These are phyloP conservation scores for Hypoxylon cercidicola DNA, from an alignment of 495 filamentous ascomycete species.

Conservation along the genomic window DNA sequence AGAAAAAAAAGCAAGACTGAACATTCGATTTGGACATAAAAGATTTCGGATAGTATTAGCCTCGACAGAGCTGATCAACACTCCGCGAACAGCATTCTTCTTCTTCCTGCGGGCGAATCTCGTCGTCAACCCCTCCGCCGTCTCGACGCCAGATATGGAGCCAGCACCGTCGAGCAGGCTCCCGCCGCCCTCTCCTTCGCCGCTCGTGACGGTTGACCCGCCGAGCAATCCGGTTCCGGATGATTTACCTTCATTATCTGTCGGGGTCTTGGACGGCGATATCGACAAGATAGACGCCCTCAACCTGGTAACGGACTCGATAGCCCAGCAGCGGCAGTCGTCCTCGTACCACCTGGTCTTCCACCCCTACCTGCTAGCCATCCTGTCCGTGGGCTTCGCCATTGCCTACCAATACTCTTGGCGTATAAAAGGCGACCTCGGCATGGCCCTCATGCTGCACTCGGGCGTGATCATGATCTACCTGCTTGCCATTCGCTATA, in stretches of 20 bases:
- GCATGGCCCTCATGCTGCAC: conserved; percentile 47
- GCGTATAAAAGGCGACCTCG: conserved; percentile 44
- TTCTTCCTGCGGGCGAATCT: conserved; percentile 66
- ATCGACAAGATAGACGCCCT: conserved; percentile 56
- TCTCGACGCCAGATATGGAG: conserved; percentile 57
- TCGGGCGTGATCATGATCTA: conserved; percentile 53
- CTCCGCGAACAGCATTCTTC: conserved; percentile 59
- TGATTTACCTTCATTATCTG: conserved; percentile 55
- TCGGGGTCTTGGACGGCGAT: conserved; percentile 47
- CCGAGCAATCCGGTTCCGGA: conserved; percentile 38
- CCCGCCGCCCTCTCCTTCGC: conserved; percentile 46
- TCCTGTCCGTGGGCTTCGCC: conserved; percentile 41
- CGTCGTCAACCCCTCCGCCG: conserved; percentile 58
- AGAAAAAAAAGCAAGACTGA: conserved; percentile 8
- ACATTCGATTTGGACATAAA: conserved; percentile 13
- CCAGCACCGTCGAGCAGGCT: conserved; percentile 46
- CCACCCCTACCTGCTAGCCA: conserved; percentile 53
- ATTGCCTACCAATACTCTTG: conserved; percentile 51
- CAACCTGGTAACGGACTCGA: conserved; percentile 56
- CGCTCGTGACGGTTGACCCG: conserved; percentile 39
- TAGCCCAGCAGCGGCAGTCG: conserved; percentile 58
- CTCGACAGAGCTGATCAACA: conserved; percentile 33
- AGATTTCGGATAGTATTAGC: conserved; percentile 11
- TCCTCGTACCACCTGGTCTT: conserved; percentile 50
- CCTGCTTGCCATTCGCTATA: conserved; percentile 53